Percentiles rank a stretch among this genome's conserved stretches.
Evolutionary conservation across 768 basidiomycete genomes (phyloP).

Genomic region (Leccinellum rugosiceps): DNA sequence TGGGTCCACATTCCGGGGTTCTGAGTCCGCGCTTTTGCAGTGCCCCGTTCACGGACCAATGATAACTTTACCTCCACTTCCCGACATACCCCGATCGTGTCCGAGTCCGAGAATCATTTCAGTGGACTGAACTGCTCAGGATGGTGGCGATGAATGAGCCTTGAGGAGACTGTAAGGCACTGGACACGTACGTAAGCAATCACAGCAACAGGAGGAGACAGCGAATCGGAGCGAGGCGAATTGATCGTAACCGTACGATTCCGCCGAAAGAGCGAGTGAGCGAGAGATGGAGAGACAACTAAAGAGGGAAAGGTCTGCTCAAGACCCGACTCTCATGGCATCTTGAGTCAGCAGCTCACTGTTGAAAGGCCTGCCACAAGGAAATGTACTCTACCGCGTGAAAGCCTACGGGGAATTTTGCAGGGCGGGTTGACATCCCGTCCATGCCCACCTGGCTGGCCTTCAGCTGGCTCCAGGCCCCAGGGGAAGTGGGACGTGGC

Average conservation of each 20-base stretch:
- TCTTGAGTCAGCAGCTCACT: no score
- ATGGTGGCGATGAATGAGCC: conserved; percentile 22
- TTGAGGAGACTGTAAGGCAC: conserved; percentile 17
- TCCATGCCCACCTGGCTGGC: neutral
- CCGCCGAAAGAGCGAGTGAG: neutral
- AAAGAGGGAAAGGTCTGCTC: neutral
- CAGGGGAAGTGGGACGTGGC: neutral
- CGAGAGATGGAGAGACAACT: neutral
- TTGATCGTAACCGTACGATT: neutral
- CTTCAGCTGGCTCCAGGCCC: neutral
- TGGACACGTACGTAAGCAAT: conserved; percentile 1
- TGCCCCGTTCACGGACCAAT: conserved; percentile 20
- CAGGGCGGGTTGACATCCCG: conserved; percentile 4
- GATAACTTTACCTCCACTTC: conserved; percentile 11
- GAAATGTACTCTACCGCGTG: no score
- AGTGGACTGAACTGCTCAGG: conserved; percentile 1
- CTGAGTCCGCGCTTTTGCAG: conserved; percentile 11
- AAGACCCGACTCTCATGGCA: neutral
- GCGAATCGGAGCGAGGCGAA: neutral
- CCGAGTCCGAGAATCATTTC: conserved; percentile 14
- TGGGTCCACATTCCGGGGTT: neutral
- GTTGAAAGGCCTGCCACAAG: no score
- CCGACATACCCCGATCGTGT: conserved; percentile 13
- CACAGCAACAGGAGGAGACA: neutral
- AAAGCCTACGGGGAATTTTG: neutral